phyloP scores from a whole-genome alignment of 2,329 filamentous ascomycete species.

The Pyrenochaeta sp. region DNA sequence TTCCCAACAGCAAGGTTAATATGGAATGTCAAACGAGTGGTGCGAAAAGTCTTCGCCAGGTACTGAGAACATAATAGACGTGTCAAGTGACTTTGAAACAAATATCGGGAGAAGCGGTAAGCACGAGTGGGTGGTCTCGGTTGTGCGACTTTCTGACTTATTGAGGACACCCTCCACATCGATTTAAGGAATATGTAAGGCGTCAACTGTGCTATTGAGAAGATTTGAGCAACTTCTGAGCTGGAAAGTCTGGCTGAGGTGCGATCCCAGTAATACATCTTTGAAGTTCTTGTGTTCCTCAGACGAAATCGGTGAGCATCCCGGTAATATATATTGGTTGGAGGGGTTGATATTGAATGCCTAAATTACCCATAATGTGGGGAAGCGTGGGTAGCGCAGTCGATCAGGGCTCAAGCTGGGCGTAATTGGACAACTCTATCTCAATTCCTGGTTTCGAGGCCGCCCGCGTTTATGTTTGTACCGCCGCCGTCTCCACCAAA shows the following conservation, averaged over 20 bases:
- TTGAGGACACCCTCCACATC: background rate
- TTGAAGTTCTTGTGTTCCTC: slow-evolving; percentile 6
- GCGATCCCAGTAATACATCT: background rate
- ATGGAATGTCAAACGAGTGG: too few relatives aligned
- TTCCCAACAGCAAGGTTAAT: too few relatives aligned
- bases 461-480: background rate
- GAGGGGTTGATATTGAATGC: slow-evolving; percentile 5
- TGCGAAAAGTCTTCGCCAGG: too few relatives aligned
- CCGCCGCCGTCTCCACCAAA: background rate
- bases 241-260: background rate
- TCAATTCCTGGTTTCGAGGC: slow-evolving; percentile 4
- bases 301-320: background rate
- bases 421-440: slow-evolving; percentile 5
- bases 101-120: slow-evolving; percentile 3
- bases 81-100: slow-evolving; percentile 13
- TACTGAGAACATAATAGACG: background rate
- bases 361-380: slow-evolving; percentile 12
- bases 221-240: slow-evolving; percentile 12
- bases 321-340: slow-evolving; percentile 6
- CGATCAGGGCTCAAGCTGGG: background rate
- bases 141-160: slow-evolving; percentile 3
- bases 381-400: slow-evolving; percentile 8
- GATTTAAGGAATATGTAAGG: background rate
- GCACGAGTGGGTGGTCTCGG: slow-evolving; percentile 3
- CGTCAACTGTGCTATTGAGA: slow-evolving; percentile 7